Conservation (phyloP, 352 stramenopile genomes). For the Phytophthora litchii region DNA sequence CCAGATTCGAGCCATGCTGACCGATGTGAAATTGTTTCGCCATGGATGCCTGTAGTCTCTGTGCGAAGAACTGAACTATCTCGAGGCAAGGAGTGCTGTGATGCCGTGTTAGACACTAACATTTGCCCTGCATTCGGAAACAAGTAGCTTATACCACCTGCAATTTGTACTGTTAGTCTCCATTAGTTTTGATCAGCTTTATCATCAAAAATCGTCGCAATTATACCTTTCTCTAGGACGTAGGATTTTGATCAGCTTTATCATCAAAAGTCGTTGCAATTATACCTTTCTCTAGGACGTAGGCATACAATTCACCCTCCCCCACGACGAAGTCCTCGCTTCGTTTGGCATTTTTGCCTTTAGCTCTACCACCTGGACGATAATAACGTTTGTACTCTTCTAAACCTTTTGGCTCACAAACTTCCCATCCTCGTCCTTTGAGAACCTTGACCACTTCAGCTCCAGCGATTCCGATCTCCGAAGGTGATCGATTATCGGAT, state of each 20-base stretch:
- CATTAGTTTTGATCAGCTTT: background rate
- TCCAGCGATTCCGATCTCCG: slow-evolving; percentile 15
- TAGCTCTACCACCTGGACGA: slow-evolving; percentile 8
- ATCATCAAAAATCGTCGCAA: background rate
- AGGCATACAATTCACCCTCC: slow-evolving; percentile 15
- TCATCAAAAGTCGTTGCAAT: background rate
- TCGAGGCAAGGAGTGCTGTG: background rate
- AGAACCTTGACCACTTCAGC: slow-evolving; percentile 16
- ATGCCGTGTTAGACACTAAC: background rate
- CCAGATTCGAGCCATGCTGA: background rate
- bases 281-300: slow-evolving; percentile 13
- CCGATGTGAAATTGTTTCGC: background rate
- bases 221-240: slow-evolving; percentile 11
- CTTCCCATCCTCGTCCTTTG: slow-evolving; percentile 14
- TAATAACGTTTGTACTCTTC: slow-evolving; percentile 18
- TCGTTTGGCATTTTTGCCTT: slow-evolving; percentile 5
- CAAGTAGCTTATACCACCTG: slow-evolving; percentile 7
- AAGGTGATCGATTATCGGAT: slow-evolving; percentile 5
- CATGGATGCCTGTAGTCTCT: background rate
- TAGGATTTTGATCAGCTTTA: too few relatives aligned
- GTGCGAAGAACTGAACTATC: background rate
- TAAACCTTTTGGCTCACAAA: slow-evolving; percentile 13
- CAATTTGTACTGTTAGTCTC: background rate
- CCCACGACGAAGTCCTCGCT: slow-evolving; percentile 6
- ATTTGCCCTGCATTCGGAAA: background rate